Evolutionary conservation across 192 early-diverging fungal genomes (phyloP).

Genomic region (Fimicolochytrium jonesii): DNA sequence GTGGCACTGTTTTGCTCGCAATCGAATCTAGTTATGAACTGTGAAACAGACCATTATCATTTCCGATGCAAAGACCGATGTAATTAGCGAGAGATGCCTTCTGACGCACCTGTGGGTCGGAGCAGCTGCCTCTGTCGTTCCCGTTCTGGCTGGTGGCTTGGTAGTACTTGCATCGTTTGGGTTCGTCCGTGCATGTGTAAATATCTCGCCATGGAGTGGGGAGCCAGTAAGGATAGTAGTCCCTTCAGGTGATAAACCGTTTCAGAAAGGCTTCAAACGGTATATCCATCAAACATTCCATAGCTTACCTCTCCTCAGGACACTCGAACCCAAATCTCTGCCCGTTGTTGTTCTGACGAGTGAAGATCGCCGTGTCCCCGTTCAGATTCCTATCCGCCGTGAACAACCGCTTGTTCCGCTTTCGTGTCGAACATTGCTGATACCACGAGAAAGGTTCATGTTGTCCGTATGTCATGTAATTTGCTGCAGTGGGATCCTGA

Average conservation of each 20-base stretch:
- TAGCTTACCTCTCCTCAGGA: slow-evolving; percentile 27
- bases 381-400: slow-evolving; percentile 37
- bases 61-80: too few relatives aligned
- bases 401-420: slow-evolving; percentile 32
- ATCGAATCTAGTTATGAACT: slow-evolving; percentile 28
- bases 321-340: slow-evolving; percentile 35
- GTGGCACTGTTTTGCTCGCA: slow-evolving; percentile 10
- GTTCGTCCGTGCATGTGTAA: slow-evolving; percentile 23
- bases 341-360: slow-evolving; percentile 33
- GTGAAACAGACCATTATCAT: not conserved
- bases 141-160: slow-evolving; percentile 30
- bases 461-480: slow-evolving; percentile 24
- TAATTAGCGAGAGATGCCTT: too few relatives aligned
- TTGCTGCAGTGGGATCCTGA: slow-evolving; percentile 8
- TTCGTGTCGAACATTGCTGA: slow-evolving; percentile 15
- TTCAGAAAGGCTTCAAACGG: not conserved
- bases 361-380: slow-evolving; percentile 29
- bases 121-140: slow-evolving; percentile 23
- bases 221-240: slow-evolving; percentile 43
- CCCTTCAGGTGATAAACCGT: not conserved
- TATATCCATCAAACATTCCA: not conserved
- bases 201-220: slow-evolving; percentile 41
- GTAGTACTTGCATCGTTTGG: slow-evolving; percentile 23
- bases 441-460: slow-evolving; percentile 31
- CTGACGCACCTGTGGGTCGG: slow-evolving; percentile 20